phyloP scores from a whole-genome alignment of 2,329 filamentous ascomycete genomes.

The Westerdykella sp. region DNA sequence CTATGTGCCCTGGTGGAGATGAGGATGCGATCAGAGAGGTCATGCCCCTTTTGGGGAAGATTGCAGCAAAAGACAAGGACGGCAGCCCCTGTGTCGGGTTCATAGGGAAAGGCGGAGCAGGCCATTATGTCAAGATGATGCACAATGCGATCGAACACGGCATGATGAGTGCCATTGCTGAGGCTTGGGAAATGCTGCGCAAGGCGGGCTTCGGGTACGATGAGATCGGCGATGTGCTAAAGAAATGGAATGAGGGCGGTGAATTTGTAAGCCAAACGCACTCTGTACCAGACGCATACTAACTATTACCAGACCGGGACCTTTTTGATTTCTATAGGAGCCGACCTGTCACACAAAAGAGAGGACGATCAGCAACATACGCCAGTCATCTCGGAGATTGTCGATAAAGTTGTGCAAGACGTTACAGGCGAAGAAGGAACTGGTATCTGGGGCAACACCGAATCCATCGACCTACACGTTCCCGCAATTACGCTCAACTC shows the following conservation, averaged over 20 bases:
- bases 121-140: slow-evolving; percentile 71
- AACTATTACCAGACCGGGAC: slow-evolving; percentile 41
- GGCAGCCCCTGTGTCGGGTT: slow-evolving; percentile 55
- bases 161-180: slow-evolving; percentile 60
- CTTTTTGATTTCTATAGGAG: slow-evolving; percentile 58
- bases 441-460: slow-evolving; percentile 58
- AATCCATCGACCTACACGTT: slow-evolving; percentile 57
- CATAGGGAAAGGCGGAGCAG: slow-evolving; percentile 57
- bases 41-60: slow-evolving; percentile 54
- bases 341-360: slow-evolving; percentile 53
- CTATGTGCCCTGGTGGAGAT: slow-evolving; percentile 61
- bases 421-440: slow-evolving; percentile 62
- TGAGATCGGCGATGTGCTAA: slow-evolving; percentile 55
- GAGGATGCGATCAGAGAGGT: slow-evolving; percentile 51
- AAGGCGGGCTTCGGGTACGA: slow-evolving; percentile 54
- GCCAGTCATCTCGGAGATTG: slow-evolving; percentile 55
- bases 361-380: slow-evolving; percentile 31
- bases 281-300: neutral
- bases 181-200: slow-evolving; percentile 60
- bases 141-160: slow-evolving; percentile 70
- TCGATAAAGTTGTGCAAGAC: slow-evolving; percentile 68
- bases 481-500: slow-evolving; percentile 58
- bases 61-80: slow-evolving; percentile 57
- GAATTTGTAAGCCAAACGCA: slow-evolving; percentile 43
- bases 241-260: slow-evolving; percentile 54